phyloP scores from a whole-genome alignment of 2,329 filamentous ascomycete species.

The Escovopsis sp. region DNA sequence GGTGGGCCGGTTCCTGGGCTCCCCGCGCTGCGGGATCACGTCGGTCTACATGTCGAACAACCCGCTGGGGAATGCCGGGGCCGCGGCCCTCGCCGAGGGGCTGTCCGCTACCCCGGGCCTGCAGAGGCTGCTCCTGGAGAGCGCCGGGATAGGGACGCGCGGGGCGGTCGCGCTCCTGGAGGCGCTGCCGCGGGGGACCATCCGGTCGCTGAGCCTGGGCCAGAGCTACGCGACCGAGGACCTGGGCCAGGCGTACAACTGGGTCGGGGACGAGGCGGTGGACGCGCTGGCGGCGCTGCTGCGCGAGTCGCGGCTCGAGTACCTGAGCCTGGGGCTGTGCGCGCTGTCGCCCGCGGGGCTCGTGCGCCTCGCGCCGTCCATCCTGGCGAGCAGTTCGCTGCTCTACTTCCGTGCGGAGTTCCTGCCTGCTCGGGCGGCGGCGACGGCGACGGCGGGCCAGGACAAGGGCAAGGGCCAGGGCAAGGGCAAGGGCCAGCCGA shows the following conservation, averaged over 20 bases:
- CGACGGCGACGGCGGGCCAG: too few species aligned
- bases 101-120: slow-evolving; percentile 17
- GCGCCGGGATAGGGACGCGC: slow-evolving; percentile 26
- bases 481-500: slow-evolving; percentile 12
- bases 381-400: slow-evolving; percentile 18
- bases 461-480: slow-evolving; percentile 13
- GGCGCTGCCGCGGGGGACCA: slow-evolving; percentile 16
- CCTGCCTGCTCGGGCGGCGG: slow-evolving; percentile 3
- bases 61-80: slow-evolving; percentile 21
- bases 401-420: slow-evolving; percentile 19
- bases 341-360: slow-evolving; percentile 17
- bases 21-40: slow-evolving; percentile 18
- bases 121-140: slow-evolving; percentile 25
- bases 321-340: slow-evolving; percentile 27
- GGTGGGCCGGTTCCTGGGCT: slow-evolving; percentile 19
- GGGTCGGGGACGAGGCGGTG: slow-evolving; percentile 24
- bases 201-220: slow-evolving; percentile 27
- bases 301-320: slow-evolving; percentile 16
- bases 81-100: slow-evolving; percentile 15
- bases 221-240: slow-evolving; percentile 33
- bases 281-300: slow-evolving; percentile 21
- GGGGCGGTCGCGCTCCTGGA: slow-evolving; percentile 24
- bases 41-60: slow-evolving; percentile 25
- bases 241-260: slow-evolving; percentile 31
- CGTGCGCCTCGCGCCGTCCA: slow-evolving; percentile 14